Conservation (phyloP, 192 early-diverging fungal genomes). For the Gonapodya sp. region DNA sequence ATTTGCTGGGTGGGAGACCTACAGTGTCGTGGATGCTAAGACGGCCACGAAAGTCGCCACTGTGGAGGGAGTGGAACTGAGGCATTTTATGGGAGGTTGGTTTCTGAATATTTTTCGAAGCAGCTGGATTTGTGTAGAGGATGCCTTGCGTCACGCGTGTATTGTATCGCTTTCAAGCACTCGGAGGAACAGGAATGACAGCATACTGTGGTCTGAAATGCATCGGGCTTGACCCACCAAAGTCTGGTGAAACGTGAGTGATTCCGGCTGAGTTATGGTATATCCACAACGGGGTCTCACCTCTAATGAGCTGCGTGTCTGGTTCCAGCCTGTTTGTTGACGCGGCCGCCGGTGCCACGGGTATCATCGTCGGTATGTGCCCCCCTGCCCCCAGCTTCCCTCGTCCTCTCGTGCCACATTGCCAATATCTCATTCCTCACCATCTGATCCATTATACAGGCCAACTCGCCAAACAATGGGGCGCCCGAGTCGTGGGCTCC, state of each 20-base stretch:
- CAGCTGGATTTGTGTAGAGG: no score
- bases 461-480: background rate
- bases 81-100: slow-evolving; percentile 28
- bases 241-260: slow-evolving; percentile 74
- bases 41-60: slow-evolving; percentile 18
- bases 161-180: slow-evolving; percentile 40
- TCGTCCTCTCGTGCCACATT: no score
- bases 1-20: slow-evolving; percentile 46
- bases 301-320: no score
- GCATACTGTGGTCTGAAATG: slow-evolving; percentile 29
- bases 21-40: slow-evolving; percentile 32
- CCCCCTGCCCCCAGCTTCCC: slow-evolving; percentile 60
- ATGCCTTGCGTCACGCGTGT: no score
- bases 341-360: slow-evolving; percentile 71
- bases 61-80: slow-evolving; percentile 15
- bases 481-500: slow-evolving; percentile 57
- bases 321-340: slow-evolving; percentile 72
- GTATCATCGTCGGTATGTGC: slow-evolving; percentile 72
- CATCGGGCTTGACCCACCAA: slow-evolving; percentile 53
- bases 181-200: slow-evolving; percentile 59
- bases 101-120: no score
- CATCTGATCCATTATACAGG: no score
- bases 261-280: no score
- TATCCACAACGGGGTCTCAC: no score
- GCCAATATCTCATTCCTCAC: background rate